phyloP scores from a whole-genome alignment of 768 basidiomycete species.

The Psilocybe cubensis region DNA sequence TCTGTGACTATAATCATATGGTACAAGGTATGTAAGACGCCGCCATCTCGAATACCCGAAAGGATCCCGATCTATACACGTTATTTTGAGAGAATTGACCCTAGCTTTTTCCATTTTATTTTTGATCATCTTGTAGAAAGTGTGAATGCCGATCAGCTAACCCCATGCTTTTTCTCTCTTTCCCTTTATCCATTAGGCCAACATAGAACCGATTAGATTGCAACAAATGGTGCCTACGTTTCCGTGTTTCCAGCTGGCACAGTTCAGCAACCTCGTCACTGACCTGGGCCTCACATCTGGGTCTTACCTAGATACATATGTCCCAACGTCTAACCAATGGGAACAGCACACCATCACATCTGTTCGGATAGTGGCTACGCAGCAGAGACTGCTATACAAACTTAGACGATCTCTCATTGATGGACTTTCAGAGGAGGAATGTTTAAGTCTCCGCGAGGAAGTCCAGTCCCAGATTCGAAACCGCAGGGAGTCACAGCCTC shows the following conservation, averaged over 20 bases:
- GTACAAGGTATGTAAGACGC: slow-evolving; percentile 64
- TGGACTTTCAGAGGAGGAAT: slow-evolving; percentile 60
- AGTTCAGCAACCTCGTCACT: slow-evolving; percentile 51
- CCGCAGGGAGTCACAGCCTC: slow-evolving; percentile 10
- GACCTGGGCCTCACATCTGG: slow-evolving; percentile 55
- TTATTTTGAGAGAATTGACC: slow-evolving; percentile 11
- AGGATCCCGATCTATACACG: slow-evolving; percentile 4
- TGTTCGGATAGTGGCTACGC: slow-evolving; percentile 59
- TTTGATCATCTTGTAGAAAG: slow-evolving; percentile 6
- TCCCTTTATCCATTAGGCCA: slow-evolving; percentile 36
- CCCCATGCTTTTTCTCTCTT: slow-evolving; percentile 7
- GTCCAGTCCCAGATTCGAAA: slow-evolving; percentile 45
- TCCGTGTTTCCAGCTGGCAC: slow-evolving; percentile 64
- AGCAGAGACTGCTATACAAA: slow-evolving; percentile 67
- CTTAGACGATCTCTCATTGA: slow-evolving; percentile 61
- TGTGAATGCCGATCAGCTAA: slow-evolving; percentile 6
- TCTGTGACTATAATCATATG: slow-evolving; percentile 71
- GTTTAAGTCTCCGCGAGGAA: slow-evolving; percentile 59
- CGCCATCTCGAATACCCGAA: slow-evolving; percentile 4
- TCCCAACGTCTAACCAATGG: slow-evolving; percentile 59
- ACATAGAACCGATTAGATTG: slow-evolving; percentile 58
- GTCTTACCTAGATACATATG: slow-evolving; percentile 67
- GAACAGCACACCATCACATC: slow-evolving; percentile 66
- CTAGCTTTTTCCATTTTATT: slow-evolving; percentile 13
- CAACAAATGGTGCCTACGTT: slow-evolving; percentile 63